These are phyloP conservation scores for Craspedostauros australis DNA, from an alignment of 108 stramenopile genomes.

Conservation along the genomic window DNA sequence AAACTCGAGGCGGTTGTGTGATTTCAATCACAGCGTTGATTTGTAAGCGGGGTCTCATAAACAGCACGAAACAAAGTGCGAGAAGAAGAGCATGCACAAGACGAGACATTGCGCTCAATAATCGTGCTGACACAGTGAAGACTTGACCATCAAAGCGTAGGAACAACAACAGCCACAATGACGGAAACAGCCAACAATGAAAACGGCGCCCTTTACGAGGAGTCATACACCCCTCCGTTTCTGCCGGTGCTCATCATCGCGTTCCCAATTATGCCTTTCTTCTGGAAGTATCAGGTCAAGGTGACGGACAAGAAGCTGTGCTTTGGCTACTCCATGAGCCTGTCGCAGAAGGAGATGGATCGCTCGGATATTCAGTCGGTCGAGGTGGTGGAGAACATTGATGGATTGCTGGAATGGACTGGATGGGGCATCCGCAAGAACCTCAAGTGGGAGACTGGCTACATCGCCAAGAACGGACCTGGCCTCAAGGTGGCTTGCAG, in stretches of 20 bases:
- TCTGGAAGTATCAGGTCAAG: conserved; percentile 18
- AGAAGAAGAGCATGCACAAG: too few relatives aligned
- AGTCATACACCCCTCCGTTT: conserved; percentile 12
- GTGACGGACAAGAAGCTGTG: conserved; percentile 1
- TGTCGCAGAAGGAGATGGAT: neutral
- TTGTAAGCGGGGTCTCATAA: too few relatives aligned
- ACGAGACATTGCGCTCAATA: too few relatives aligned
- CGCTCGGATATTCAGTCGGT: conserved; percentile 1
- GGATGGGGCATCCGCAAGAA: conserved; percentile 19
- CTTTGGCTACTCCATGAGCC: conserved; percentile 8
- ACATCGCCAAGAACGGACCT: conserved; percentile 14
- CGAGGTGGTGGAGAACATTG: conserved; percentile 2
- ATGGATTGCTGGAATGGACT: conserved; percentile 14
- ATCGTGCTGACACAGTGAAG: too few relatives aligned
- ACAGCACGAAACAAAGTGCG: too few relatives aligned
- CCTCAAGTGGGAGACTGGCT: conserved; percentile 11
- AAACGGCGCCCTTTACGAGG: conserved; percentile 6
- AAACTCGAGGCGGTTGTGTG: too few relatives aligned
- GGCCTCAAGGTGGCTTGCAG: conserved; percentile 2
- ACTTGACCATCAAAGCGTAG: too few relatives aligned
- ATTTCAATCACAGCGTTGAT: too few relatives aligned
- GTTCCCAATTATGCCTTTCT: conserved; percentile 5
- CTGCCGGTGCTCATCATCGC: conserved; percentile 1
- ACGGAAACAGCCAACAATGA: neutral
- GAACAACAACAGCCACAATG: too few relatives aligned